Evolutionary conservation across 352 stramenopile species (phyloP).

Genomic region (Globisporangium irregulare): DNA sequence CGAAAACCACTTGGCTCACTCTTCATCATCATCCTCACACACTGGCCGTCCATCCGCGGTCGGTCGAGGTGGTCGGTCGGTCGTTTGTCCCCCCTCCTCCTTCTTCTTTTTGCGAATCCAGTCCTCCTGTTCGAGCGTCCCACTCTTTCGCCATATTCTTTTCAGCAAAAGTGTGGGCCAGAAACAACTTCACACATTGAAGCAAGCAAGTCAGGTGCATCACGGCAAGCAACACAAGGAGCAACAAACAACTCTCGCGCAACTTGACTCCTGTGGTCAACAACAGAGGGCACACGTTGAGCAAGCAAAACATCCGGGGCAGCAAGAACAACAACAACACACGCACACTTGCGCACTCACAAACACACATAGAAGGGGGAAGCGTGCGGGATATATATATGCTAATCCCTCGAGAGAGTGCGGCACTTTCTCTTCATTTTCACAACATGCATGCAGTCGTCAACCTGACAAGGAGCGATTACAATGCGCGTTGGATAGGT

Average conservation of each 20-base stretch:
- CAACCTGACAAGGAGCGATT: too few relatives aligned
- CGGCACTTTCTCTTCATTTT: neutral
- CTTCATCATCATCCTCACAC: neutral
- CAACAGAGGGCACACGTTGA: too few relatives aligned
- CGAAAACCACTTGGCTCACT: neutral
- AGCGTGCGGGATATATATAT: neutral
- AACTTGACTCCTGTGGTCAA: neutral
- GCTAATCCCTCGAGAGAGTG: neutral
- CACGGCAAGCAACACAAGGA: too few relatives aligned
- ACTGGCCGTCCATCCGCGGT: too few relatives aligned
- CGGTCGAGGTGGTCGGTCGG: neutral
- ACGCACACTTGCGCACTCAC: neutral
- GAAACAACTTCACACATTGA: neutral
- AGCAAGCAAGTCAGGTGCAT: neutral
- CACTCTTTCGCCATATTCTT: neutral
- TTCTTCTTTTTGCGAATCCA: neutral
- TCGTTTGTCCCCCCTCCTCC: neutral
- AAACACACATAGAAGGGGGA: neutral
- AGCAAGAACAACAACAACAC: neutral
- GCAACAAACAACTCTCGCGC: too few relatives aligned
- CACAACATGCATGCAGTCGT: neutral
- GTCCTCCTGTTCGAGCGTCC: neutral
- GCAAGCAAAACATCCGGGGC: neutral
- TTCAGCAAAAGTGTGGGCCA: neutral
- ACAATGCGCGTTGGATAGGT: too few relatives aligned